phyloP scores from a whole-genome alignment of 345 rosid species.

The Kernera saxatilis region DNA sequence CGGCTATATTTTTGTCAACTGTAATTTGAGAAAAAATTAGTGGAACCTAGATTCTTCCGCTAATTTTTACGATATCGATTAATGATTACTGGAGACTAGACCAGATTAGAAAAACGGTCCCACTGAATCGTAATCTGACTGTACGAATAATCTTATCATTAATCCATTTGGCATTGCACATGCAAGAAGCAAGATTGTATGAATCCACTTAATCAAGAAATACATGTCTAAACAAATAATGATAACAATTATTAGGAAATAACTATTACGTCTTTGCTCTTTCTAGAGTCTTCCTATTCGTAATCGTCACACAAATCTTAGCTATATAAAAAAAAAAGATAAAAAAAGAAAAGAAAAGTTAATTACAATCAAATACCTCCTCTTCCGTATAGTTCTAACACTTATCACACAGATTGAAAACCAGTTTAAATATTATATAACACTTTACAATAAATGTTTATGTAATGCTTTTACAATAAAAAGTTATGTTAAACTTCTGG shows the following conservation, averaged over 20 bases:
- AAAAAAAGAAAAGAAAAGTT: neutral
- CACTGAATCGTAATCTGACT: neutral
- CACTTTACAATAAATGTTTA: too few relatives aligned
- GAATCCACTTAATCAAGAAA: neutral
- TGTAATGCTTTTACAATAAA: too few relatives aligned
- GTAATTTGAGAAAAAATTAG: neutral
- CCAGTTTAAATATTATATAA: too few relatives aligned
- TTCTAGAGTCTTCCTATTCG: neutral
- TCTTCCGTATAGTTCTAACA: too few relatives aligned
- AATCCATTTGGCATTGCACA: conserved; percentile 6
- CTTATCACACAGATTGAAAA: too few relatives aligned
- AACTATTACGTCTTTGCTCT: neutral
- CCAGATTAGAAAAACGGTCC: neutral
- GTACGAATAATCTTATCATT: neutral
- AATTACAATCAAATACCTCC: too few relatives aligned
- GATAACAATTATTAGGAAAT: neutral
- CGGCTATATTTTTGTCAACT: neutral
- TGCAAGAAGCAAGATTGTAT: neutral
- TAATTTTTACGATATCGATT: neutral
- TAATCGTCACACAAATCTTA: neutral
- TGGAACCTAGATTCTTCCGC: neutral
- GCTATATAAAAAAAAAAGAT: neutral
- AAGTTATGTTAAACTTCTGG: too few relatives aligned
- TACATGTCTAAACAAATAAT: neutral
- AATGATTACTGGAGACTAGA: neutral